These are phyloP conservation scores for Pyrus bretschneideri DNA, from an alignment of 306 rosid species.

Conservation along the genomic window DNA sequence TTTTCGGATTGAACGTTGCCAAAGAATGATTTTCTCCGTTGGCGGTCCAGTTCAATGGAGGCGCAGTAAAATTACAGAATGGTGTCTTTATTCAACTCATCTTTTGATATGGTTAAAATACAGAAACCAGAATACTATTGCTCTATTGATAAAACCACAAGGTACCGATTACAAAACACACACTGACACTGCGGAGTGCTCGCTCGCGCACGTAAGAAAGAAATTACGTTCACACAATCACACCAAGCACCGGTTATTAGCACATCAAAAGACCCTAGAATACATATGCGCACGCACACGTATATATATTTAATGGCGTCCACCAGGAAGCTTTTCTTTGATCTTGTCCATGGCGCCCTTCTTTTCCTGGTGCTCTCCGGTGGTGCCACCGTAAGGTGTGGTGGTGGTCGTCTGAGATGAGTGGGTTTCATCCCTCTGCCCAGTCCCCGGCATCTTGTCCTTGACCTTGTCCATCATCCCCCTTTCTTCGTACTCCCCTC, in stretches of 20 bases:
- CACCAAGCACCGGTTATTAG: background rate
- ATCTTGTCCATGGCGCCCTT: background rate
- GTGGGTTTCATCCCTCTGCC: background rate
- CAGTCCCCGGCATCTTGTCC: slow-evolving; percentile 22
- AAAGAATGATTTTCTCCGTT: too few relatives aligned
- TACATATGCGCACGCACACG: too few relatives aligned
- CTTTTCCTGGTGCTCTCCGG: background rate
- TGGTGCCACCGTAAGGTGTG: slow-evolving; percentile 10
- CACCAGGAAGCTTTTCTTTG: background rate
- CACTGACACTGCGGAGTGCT: background rate
- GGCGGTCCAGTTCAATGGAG: too few relatives aligned
- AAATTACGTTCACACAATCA: background rate
- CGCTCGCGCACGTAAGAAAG: background rate
- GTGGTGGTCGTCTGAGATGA: background rate
- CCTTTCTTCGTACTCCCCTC: background rate
- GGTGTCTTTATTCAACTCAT: too few relatives aligned
- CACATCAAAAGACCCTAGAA: background rate
- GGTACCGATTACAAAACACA: background rate
- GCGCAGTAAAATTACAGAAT: too few relatives aligned
- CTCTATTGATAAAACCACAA: background rate
- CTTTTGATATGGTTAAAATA: background rate
- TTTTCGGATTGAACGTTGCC: too few relatives aligned
- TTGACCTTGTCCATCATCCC: slow-evolving; percentile 33
- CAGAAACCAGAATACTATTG: background rate
- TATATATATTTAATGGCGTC: background rate